Evolutionary conservation across 805 yeast species (phyloP).

Genomic region (Wickerhamomyces canadensis): DNA sequence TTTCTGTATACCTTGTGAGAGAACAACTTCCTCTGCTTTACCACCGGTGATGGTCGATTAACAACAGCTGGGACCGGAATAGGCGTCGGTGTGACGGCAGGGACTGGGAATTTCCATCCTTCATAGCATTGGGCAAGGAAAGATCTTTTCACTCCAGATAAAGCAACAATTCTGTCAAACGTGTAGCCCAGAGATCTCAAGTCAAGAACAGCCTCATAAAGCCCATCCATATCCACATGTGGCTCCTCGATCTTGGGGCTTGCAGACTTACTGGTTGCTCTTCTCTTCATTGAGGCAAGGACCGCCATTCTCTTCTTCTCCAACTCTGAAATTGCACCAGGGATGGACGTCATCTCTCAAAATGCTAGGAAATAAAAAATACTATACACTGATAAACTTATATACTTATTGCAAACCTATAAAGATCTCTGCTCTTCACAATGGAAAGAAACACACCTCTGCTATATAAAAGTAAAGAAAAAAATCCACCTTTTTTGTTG

Average conservation of each 20-base stretch:
- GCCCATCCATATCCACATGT: constrained; percentile 1
- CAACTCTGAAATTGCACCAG: constrained; percentile 3
- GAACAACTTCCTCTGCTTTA: constrained; percentile 2
- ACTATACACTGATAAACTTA: too few relatives aligned
- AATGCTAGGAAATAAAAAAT: too few relatives aligned
- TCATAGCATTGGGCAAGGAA: constrained; percentile 15
- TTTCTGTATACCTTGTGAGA: constrained; percentile 13
- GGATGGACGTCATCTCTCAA: too few relatives aligned
- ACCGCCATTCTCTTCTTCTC: constrained; percentile 21
- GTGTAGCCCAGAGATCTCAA: constrained; percentile 21
- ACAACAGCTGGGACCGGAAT: background rate
- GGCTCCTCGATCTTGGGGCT: too few relatives aligned
- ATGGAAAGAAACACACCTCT: too few relatives aligned
- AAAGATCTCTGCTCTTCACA: too few relatives aligned
- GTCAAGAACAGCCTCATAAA: constrained; percentile 19
- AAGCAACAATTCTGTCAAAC: constrained; percentile 14
- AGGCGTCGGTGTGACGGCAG: constrained; percentile 2
- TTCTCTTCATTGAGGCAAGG: constrained; percentile 18
- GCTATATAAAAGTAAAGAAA: too few relatives aligned
- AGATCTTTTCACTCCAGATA: constrained; percentile 14
- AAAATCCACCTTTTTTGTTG: too few relatives aligned
- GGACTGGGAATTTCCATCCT: constrained; percentile 17
- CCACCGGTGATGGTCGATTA: background rate
- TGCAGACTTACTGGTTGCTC: too few relatives aligned
- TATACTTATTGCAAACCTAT: too few relatives aligned